These are phyloP conservation scores for Kluyveromyces sp. DNA, from an alignment of 1,139 yeast genomes.

Conservation along the genomic window DNA sequence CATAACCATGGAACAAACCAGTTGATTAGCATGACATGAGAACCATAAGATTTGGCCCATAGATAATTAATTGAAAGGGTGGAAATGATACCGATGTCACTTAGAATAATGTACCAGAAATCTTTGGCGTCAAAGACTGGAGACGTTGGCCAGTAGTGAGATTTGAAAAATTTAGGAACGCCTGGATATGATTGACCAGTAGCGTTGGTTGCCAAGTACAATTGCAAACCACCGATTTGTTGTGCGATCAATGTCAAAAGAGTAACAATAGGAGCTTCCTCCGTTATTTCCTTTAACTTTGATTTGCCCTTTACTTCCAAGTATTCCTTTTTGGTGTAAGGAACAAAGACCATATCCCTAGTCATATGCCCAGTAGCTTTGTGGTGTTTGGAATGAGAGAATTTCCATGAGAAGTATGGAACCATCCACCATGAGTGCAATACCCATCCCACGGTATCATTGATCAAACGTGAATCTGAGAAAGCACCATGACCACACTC, in stretches of 20 bases:
- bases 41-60: constrained; percentile 59
- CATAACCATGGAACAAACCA: constrained; percentile 74
- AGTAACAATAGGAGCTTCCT: constrained; percentile 67
- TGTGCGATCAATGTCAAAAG: constrained; percentile 50
- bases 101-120: constrained; percentile 59
- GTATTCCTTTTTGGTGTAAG: constrained; percentile 54
- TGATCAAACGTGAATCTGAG: constrained; percentile 58
- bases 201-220: constrained; percentile 59
- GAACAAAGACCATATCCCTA: constrained; percentile 78
- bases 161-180: constrained; percentile 41
- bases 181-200: constrained; percentile 66
- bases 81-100: constrained; percentile 62
- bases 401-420: constrained; percentile 84
- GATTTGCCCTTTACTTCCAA: constrained; percentile 22
- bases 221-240: constrained; percentile 70
- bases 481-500: constrained; percentile 90
- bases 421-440: constrained; percentile 71
- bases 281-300: constrained; percentile 49
- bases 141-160: constrained; percentile 65
- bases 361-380: constrained; percentile 79
- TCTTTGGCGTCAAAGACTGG: constrained; percentile 68
- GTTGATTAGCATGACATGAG: constrained; percentile 54
- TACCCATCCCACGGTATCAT: constrained; percentile 76
- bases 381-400: constrained; percentile 77
- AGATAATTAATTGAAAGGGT: constrained; percentile 50